Conservation (phyloP, 805 yeast species). For the Teunomyces tritomae region DNA sequence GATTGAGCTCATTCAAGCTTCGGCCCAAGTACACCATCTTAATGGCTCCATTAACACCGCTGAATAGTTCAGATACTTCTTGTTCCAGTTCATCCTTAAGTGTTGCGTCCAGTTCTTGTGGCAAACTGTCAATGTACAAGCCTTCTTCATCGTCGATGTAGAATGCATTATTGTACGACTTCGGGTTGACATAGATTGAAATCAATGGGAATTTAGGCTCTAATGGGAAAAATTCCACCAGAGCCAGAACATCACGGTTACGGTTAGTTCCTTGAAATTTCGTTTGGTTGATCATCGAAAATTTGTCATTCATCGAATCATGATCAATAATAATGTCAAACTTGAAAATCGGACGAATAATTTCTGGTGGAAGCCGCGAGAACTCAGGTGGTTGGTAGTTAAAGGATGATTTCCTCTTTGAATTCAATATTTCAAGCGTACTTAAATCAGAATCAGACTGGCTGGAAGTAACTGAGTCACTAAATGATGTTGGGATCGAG, state of each 20-base stretch:
- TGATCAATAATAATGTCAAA: slow-evolving; percentile 47
- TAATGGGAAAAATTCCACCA: slow-evolving; percentile 15
- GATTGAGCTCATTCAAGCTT: slow-evolving; percentile 52
- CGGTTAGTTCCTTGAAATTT: slow-evolving; percentile 2
- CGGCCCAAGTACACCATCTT: slow-evolving; percentile 40
- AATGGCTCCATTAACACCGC: slow-evolving; percentile 1
- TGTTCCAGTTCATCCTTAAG: neutral
- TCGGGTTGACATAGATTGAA: slow-evolving; percentile 32
- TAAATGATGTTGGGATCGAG: slow-evolving; percentile 35
- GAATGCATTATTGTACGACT: slow-evolving; percentile 20
- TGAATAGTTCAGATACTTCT: neutral
- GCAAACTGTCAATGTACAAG: slow-evolving; percentile 11
- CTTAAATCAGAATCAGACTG: slow-evolving; percentile 28
- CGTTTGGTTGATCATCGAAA: slow-evolving; percentile 14
- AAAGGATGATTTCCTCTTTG: slow-evolving; percentile 14
- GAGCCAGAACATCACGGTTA: neutral
- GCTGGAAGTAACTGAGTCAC: slow-evolving; percentile 34
- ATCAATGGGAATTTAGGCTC: slow-evolving; percentile 28
- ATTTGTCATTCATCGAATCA: slow-evolving; percentile 36
- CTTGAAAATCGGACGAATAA: slow-evolving; percentile 43
- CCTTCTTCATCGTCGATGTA: slow-evolving; percentile 32
- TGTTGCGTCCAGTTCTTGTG: neutral
- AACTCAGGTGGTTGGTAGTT: slow-evolving; percentile 26
- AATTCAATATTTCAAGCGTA: slow-evolving; percentile 2
- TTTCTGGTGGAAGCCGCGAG: slow-evolving; percentile 41